phyloP scores from a whole-genome alignment of 306 rosid species.

The Castanea mollissima region DNA sequence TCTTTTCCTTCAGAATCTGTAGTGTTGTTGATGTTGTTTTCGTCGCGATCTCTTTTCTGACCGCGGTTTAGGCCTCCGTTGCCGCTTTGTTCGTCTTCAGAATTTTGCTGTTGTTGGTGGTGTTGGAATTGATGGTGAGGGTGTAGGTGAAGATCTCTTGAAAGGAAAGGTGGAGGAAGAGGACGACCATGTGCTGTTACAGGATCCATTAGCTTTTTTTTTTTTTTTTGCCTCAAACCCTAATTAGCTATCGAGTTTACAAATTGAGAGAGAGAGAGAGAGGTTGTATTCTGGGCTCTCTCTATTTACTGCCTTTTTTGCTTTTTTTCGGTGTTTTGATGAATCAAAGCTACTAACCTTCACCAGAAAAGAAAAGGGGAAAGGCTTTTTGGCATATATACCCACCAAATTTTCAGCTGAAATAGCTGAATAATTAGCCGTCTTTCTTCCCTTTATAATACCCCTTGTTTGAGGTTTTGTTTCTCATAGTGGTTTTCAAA shows the following conservation, averaged over 20 bases:
- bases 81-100: slow-evolving; percentile 57
- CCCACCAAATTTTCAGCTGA: slow-evolving; percentile 42
- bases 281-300: neutral
- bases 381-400: neutral
- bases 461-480: slow-evolving; percentile 8
- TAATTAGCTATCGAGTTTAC: neutral
- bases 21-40: slow-evolving; percentile 12
- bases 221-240: slow-evolving; percentile 10
- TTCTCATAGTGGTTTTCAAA: neutral
- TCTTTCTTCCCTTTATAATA: neutral
- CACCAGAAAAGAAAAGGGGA: slow-evolving; percentile 1
- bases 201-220: slow-evolving; percentile 56
- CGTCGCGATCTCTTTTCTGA: slow-evolving; percentile 63
- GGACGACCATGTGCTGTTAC: slow-evolving; percentile 82
- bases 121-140: slow-evolving; percentile 67
- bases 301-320: neutral
- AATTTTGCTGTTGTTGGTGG: slow-evolving; percentile 41
- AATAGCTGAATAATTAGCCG: slow-evolving; percentile 20
- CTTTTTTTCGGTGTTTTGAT: slow-evolving; percentile 15
- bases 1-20: slow-evolving; percentile 34
- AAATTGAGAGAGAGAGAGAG: slow-evolving; percentile 10
- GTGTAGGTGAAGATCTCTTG: slow-evolving; percentile 78
- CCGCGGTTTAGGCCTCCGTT: slow-evolving; percentile 41
- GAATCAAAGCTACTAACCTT: slow-evolving; percentile 31
- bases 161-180: slow-evolving; percentile 78